Evolutionary conservation across 2,329 filamentous ascomycete genomes (phyloP).

Genomic region (Colletotrichum sp.): DNA sequence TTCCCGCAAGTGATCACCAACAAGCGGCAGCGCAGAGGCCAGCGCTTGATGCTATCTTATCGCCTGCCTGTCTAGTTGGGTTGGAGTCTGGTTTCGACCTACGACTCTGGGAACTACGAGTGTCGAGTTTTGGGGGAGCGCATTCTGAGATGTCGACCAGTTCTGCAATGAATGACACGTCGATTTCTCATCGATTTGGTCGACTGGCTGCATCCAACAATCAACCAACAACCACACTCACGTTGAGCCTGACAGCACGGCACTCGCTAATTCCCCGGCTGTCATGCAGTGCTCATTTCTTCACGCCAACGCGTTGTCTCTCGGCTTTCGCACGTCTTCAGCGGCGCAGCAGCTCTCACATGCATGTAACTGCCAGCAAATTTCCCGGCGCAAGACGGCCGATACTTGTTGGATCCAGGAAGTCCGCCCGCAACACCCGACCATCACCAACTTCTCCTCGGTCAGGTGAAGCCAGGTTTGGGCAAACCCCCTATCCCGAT

Average conservation of each 20-base stretch:
- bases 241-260: not conserved
- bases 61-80: not conserved
- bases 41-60: not conserved
- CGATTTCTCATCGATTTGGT: not conserved
- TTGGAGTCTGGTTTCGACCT: not conserved
- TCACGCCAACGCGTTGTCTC: not conserved
- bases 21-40: not conserved
- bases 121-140: not conserved
- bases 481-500: not conserved
- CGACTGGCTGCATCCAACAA: not conserved
- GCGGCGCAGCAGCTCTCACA: not conserved
- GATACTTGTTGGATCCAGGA: not conserved
- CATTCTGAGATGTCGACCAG: not conserved
- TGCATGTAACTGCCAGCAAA: not conserved
- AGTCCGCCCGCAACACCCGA: not conserved
- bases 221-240: not conserved
- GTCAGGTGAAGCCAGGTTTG: not conserved
- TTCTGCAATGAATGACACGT: not conserved
- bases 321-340: not conserved
- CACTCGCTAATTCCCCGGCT: constrained; percentile 7
- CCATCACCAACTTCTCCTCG: not conserved
- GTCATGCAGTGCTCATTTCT: not conserved
- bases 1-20: not conserved
- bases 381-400: not conserved
- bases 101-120: not conserved